These are phyloP conservation scores for Colletotrichum sp. DNA, from an alignment of 2,329 filamentous ascomycete species.

Conservation along the genomic window DNA sequence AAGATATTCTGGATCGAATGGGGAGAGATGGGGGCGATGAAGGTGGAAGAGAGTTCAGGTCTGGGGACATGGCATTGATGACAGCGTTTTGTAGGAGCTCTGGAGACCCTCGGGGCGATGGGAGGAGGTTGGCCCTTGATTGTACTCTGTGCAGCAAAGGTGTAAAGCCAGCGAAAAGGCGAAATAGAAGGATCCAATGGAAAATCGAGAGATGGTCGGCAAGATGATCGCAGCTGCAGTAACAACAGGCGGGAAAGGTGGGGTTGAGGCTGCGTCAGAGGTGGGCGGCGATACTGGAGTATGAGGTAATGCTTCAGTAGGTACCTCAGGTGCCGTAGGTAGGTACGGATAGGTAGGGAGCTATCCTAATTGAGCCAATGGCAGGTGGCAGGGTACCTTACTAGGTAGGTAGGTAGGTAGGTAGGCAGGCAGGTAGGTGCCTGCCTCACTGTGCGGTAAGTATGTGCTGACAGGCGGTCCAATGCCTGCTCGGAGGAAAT, in stretches of 20 bases:
- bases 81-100: background rate
- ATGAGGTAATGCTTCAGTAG: constrained; percentile 3
- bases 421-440: background rate
- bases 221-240: background rate
- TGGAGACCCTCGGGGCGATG: background rate
- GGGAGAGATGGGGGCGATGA: constrained; percentile 8
- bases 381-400: background rate
- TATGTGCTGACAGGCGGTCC: background rate
- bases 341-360: background rate
- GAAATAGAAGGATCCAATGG: background rate
- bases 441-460: background rate
- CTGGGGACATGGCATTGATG: constrained; percentile 14
- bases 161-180: background rate
- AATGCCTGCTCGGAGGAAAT: background rate
- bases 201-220: constrained; percentile 9
- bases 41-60: constrained; percentile 20
- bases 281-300: background rate
- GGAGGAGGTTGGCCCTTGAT: background rate
- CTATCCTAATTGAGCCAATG: background rate
- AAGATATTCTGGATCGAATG: constrained; percentile 16
- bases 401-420: too few species aligned
- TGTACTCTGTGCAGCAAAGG: background rate
- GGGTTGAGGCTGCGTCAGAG: constrained; percentile 18
- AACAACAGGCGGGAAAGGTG: constrained; percentile 8
- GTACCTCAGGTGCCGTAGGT: background rate